Evolutionary conservation across 805 yeast species (phyloP).

Genomic region (Myxozyma neotropica): DNA sequence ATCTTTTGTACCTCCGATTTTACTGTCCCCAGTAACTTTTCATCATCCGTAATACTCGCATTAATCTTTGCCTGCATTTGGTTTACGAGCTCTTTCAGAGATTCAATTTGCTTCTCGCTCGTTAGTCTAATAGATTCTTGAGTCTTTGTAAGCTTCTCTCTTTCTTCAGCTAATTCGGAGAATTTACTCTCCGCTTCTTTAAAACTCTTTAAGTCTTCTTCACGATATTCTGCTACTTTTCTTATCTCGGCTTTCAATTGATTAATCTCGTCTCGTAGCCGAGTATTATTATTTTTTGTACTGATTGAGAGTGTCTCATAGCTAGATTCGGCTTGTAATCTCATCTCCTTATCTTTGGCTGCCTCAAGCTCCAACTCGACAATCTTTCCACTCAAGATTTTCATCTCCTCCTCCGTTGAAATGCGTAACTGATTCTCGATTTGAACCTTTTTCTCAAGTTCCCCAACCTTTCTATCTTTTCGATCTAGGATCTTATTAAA

Average conservation of each 20-base stretch:
- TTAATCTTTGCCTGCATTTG: slow-evolving; percentile 13
- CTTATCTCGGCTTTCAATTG: slow-evolving; percentile 14
- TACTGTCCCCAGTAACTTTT: slow-evolving; percentile 5
- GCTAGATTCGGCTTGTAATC: slow-evolving; percentile 23
- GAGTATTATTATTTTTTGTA: slow-evolving; percentile 7
- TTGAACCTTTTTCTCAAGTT: slow-evolving; percentile 59
- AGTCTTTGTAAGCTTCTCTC: slow-evolving; percentile 3
- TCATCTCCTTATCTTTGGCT: slow-evolving; percentile 20
- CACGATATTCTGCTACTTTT: slow-evolving; percentile 6
- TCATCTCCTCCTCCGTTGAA: background rate
- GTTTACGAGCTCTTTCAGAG: background rate
- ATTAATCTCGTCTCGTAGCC: slow-evolving; percentile 19
- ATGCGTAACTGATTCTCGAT: slow-evolving; percentile 4
- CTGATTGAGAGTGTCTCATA: slow-evolving; percentile 20
- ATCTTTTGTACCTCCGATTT: slow-evolving; percentile 14
- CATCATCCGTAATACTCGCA: slow-evolving; percentile 6
- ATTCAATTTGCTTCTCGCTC: slow-evolving; percentile 6
- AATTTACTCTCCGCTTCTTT: slow-evolving; percentile 1
- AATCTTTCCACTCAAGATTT: slow-evolving; percentile 10
- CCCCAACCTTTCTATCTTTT: slow-evolving; percentile 68
- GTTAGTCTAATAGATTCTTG: slow-evolving; percentile 3
- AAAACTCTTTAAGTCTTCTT: slow-evolving; percentile 9
- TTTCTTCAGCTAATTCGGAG: slow-evolving; percentile 8
- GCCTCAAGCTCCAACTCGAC: slow-evolving; percentile 15
- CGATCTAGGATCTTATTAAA: slow-evolving; percentile 66